Percentiles rank a stretch among this genome's conserved stretches.
Conservation (phyloP, 2,329 filamentous ascomycete species). For the Claviceps quebecensis region DNA sequence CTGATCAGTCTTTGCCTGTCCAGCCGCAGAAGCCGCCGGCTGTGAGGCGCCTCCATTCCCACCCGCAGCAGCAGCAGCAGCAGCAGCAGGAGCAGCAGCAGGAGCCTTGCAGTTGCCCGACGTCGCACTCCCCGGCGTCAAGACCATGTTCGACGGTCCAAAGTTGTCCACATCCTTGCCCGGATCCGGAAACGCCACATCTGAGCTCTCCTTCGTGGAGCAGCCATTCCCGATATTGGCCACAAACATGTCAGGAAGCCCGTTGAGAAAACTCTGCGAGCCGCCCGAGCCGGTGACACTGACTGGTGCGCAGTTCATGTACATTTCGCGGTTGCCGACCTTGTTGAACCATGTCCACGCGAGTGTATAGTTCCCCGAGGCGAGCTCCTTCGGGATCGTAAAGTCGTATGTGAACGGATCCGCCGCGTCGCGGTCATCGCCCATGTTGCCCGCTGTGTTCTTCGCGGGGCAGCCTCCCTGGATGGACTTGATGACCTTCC, state of each 20-base stretch:
- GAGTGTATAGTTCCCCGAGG: slow-evolving; percentile 63
- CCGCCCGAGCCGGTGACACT: slow-evolving; percentile 43
- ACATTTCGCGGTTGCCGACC: slow-evolving; percentile 86
- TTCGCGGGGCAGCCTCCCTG: slow-evolving; percentile 69
- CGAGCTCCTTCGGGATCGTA: slow-evolving; percentile 56
- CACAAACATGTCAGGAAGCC: slow-evolving; percentile 57
- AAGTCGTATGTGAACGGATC: slow-evolving; percentile 51
- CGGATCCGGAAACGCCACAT: slow-evolving; percentile 48
- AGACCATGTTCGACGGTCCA: slow-evolving; percentile 22
- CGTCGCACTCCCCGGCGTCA: background rate
- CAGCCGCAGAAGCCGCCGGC: background rate
- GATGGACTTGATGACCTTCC: slow-evolving; percentile 82
- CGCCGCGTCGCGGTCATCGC: slow-evolving; percentile 23
- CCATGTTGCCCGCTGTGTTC: slow-evolving; percentile 42
- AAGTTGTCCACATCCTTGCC: slow-evolving; percentile 40
- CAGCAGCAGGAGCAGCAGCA: slow-evolving; percentile 4
- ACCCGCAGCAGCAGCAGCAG: slow-evolving; percentile 5
- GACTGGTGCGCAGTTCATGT: slow-evolving; percentile 88
- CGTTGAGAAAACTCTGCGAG: slow-evolving; percentile 36
- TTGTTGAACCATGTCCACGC: slow-evolving; percentile 96
- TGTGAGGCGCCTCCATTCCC: slow-evolving; percentile 2
- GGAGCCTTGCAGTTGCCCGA: slow-evolving; percentile 11
- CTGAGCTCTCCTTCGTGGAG: slow-evolving; percentile 30
- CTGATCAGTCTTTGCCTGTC: background rate
- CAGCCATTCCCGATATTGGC: slow-evolving; percentile 50